Evolutionary conservation across 306 rosid species (phyloP).

Genomic region (Betula pendula): DNA sequence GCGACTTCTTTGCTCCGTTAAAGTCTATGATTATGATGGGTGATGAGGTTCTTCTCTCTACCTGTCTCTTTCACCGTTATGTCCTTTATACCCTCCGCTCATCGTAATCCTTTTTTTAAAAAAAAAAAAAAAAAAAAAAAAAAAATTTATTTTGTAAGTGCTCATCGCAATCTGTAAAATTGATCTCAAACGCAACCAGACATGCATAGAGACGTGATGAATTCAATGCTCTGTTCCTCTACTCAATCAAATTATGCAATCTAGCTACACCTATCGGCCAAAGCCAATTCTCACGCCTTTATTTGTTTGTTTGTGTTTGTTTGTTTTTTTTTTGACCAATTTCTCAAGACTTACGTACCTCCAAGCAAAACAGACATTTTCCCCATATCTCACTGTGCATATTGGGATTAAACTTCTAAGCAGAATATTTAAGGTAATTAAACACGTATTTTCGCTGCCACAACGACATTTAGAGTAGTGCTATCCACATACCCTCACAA

Average conservation of each 20-base stretch:
- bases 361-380: background rate
- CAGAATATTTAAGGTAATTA: background rate
- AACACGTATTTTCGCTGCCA: background rate
- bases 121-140: no score
- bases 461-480: no score
- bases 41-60: no score
- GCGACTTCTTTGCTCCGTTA: slow-evolving; percentile 21
- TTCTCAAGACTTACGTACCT: background rate
- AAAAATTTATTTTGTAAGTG: no score
- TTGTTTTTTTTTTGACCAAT: no score
- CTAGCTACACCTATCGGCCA: no score
- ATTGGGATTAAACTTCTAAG: background rate
- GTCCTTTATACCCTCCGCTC: background rate
- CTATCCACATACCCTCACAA: no score
- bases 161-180: background rate
- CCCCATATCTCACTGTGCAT: background rate
- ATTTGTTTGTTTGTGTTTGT: no score
- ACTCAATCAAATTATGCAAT: background rate
- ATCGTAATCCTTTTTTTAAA: no score
- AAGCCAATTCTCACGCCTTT: no score
- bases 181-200: background rate
- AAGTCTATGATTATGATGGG: slow-evolving; percentile 16
- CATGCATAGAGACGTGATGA: background rate
- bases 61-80: background rate
- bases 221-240: background rate